Conservation (phyloP, 106 monocot genomes). For the Apostasia shenzhenica region DNA sequence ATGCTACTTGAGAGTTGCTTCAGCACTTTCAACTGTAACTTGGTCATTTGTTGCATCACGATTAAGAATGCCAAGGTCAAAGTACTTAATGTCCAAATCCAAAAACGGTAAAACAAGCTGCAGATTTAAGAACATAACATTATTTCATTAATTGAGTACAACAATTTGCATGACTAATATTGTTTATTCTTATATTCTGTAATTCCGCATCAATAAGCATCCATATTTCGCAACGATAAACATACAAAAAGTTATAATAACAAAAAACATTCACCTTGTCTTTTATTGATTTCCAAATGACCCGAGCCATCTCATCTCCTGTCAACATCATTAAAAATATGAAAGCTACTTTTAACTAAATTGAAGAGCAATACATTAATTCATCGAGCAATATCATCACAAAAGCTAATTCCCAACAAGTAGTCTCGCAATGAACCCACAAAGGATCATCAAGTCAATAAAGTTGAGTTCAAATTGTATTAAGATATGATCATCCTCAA, state of each 20-base stretch:
- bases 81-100: constrained; percentile 96
- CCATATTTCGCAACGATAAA: neutral
- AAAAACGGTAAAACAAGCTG: constrained; percentile 95
- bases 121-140: constrained; percentile 8
- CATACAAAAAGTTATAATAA: neutral
- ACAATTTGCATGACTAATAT: neutral
- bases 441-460: no score
- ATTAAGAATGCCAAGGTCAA: constrained; percentile 67
- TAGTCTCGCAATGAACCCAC: no score
- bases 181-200: no score
- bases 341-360: no score
- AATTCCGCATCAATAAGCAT: no score
- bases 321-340: neutral
- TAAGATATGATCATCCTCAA: no score
- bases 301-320: constrained; percentile 96
- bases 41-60: constrained; percentile 96
- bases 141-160: neutral
- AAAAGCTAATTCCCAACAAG: no score
- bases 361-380: no score
- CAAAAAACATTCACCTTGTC: constrained; percentile 51
- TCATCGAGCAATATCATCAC: no score
- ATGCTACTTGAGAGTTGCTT: constrained; percentile 84
- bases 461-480: no score
- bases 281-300: constrained; percentile 95
- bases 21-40: constrained; percentile 89